A percentile compares a stretch with the other conserved stretches of the same genome.
These are phyloP conservation scores for Coemansia sp. DNA, from an alignment of 192 early-diverging fungal genomes.

Conservation along the genomic window DNA sequence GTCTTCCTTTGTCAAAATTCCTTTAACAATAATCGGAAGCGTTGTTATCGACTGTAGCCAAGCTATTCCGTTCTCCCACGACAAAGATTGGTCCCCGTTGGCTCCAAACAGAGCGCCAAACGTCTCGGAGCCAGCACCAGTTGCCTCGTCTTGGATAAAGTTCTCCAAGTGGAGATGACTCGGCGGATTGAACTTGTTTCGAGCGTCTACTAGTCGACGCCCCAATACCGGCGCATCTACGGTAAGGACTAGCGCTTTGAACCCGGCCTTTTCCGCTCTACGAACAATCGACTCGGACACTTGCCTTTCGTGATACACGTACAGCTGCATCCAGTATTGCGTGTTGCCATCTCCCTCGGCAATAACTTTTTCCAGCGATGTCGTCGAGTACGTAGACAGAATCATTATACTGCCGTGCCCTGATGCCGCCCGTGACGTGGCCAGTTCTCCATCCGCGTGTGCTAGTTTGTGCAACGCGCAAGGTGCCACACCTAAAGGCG, in stretches of 20 bases:
- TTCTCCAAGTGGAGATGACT: slow-evolving; percentile 66
- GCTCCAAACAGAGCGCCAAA: slow-evolving; percentile 54
- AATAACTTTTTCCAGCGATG: slow-evolving; percentile 67
- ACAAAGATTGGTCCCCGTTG: slow-evolving; percentile 71
- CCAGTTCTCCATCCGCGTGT: slow-evolving; percentile 66
- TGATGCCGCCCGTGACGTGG: slow-evolving; percentile 61
- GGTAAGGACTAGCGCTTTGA: slow-evolving; percentile 68
- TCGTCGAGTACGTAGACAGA: slow-evolving; percentile 67
- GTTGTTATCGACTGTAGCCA: slow-evolving; percentile 86
- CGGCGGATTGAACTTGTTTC: slow-evolving; percentile 65
- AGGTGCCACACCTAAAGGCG: slow-evolving; percentile 77
- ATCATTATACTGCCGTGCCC: slow-evolving; percentile 56
- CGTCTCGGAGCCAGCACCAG: slow-evolving; percentile 28
- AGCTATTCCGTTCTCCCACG: slow-evolving; percentile 80
- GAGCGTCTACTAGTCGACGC: slow-evolving; percentile 60
- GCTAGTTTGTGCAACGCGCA: slow-evolving; percentile 79
- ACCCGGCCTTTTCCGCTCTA: slow-evolving; percentile 74
- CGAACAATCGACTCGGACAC: slow-evolving; percentile 68
- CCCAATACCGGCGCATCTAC: slow-evolving; percentile 63
- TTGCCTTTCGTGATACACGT: slow-evolving; percentile 73
- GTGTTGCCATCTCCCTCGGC: slow-evolving; percentile 43
- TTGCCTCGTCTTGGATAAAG: slow-evolving; percentile 48
- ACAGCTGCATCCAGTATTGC: slow-evolving; percentile 79
- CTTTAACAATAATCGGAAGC: slow-evolving; percentile 92
- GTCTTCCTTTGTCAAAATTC: slow-evolving; percentile 88